Evolutionary conservation across 2,329 filamentous ascomycete genomes (phyloP).

Genomic region (Neopestalotiopsis sp.): DNA sequence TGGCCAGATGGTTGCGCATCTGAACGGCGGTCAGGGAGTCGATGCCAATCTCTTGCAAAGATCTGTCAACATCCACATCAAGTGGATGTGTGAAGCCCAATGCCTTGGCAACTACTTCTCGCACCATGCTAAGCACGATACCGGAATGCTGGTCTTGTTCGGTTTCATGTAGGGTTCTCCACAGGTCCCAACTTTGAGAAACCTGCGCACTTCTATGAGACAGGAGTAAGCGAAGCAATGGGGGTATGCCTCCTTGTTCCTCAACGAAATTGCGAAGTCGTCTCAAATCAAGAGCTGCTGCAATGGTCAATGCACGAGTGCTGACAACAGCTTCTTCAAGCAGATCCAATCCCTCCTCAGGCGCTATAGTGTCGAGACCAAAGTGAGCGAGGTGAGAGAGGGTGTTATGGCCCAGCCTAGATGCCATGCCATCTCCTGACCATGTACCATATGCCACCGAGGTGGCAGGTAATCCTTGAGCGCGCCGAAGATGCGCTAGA

Average conservation of each 20-base stretch:
- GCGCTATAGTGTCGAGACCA: constrained; percentile 29
- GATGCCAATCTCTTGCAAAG: constrained; percentile 33
- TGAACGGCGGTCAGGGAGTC: constrained; percentile 35
- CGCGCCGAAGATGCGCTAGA: constrained; percentile 28
- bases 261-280: constrained; percentile 28
- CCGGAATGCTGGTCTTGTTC: constrained; percentile 24
- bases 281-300: constrained; percentile 31
- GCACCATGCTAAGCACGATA: constrained; percentile 31
- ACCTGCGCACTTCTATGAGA: constrained; percentile 11
- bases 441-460: constrained; percentile 36
- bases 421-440: constrained; percentile 35
- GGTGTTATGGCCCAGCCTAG: constrained; percentile 26
- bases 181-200: constrained; percentile 22
- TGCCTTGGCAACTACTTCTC: constrained; percentile 30
- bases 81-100: constrained; percentile 27
- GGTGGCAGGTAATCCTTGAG: constrained; percentile 29
- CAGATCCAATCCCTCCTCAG: constrained; percentile 27
- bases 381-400: constrained; percentile 29
- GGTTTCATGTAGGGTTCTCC: constrained; percentile 24
- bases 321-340: constrained; percentile 27
- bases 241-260: constrained; percentile 29
- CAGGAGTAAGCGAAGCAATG: constrained; percentile 28
- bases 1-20: constrained; percentile 32
- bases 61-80: constrained; percentile 29
- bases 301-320: constrained; percentile 29